Conservation (phyloP, 805 yeast species). For the Wickerhamiella alocasiicola region DNA sequence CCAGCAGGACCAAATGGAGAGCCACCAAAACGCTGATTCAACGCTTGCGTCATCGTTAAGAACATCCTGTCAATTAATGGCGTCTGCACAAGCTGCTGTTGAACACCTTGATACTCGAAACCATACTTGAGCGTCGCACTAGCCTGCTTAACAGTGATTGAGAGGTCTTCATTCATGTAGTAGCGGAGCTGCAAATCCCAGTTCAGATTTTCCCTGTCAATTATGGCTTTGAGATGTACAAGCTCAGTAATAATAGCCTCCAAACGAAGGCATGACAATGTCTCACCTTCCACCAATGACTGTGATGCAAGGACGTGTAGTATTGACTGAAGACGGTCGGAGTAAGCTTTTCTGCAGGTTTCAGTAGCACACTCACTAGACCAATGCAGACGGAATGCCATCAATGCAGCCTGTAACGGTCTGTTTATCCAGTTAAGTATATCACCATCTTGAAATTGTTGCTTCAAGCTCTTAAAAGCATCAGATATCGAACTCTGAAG, state of each 20-base stretch:
- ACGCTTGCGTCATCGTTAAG: conserved; percentile 59
- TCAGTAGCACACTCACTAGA: neutral
- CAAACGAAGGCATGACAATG: conserved; percentile 32
- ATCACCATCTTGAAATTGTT: conserved; percentile 15
- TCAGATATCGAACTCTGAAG: conserved; percentile 30
- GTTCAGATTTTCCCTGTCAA: neutral
- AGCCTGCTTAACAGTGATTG: conserved; percentile 1
- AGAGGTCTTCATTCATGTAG: neutral
- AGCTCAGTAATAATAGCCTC: conserved; percentile 58
- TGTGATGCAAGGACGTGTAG: conserved; percentile 24
- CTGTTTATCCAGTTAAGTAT: conserved; percentile 30
- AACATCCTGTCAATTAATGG: conserved; percentile 56
- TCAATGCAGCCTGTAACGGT: conserved; percentile 40
- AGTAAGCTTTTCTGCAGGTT: neutral
- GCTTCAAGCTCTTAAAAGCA: conserved; percentile 25
- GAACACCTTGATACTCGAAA: conserved; percentile 68
- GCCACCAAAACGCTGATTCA: conserved; percentile 68
- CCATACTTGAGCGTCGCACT: conserved; percentile 43
- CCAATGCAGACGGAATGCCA: conserved; percentile 16
- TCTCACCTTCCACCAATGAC: conserved; percentile 24
- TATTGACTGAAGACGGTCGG: neutral
- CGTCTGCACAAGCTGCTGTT: conserved; percentile 63
- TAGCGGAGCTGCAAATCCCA: conserved; percentile 7
- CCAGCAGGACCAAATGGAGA: conserved; percentile 95
- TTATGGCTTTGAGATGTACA: conserved; percentile 34